Evolutionary conservation across 768 basidiomycete genomes (phyloP).

Genomic region (Kwoniella sp.): DNA sequence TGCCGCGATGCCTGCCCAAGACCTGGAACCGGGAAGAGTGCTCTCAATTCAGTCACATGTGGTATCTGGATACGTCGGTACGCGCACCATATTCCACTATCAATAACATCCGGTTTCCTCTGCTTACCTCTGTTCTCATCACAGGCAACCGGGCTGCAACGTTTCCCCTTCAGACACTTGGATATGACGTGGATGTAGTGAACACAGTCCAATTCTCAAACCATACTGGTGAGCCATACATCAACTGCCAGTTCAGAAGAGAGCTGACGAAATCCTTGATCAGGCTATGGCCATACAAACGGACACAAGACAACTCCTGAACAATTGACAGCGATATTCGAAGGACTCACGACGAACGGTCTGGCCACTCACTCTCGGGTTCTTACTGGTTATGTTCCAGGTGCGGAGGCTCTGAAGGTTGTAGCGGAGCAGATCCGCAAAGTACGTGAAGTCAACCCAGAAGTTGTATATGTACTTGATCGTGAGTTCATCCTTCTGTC

Average conservation of each 20-base stretch:
- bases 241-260: neutral
- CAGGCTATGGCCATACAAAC: constrained; percentile 80
- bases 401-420: constrained; percentile 71
- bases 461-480: constrained; percentile 83
- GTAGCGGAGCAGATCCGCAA: constrained; percentile 67
- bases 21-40: constrained; percentile 60
- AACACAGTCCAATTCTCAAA: constrained; percentile 96
- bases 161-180: constrained; percentile 65
- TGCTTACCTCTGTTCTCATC: neutral
- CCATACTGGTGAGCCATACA: constrained; percentile 69
- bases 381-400: constrained; percentile 88
- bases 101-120: neutral
- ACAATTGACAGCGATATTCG: constrained; percentile 76
- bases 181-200: constrained; percentile 93
- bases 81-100: constrained; percentile 24
- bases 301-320: constrained; percentile 76
- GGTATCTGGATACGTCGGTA: constrained; percentile 86
- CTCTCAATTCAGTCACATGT: constrained; percentile 93
- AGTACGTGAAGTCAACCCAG: constrained; percentile 63
- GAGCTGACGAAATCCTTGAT: neutral
- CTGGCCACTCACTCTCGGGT: constrained; percentile 71
- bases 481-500: constrained; percentile 63
- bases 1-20: neutral
- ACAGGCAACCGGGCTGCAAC: constrained; percentile 65
- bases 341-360: constrained; percentile 72